Evolutionary conservation across 1,139 yeast genomes (phyloP).

Genomic region (Eremothecium cymbalariae): DNA sequence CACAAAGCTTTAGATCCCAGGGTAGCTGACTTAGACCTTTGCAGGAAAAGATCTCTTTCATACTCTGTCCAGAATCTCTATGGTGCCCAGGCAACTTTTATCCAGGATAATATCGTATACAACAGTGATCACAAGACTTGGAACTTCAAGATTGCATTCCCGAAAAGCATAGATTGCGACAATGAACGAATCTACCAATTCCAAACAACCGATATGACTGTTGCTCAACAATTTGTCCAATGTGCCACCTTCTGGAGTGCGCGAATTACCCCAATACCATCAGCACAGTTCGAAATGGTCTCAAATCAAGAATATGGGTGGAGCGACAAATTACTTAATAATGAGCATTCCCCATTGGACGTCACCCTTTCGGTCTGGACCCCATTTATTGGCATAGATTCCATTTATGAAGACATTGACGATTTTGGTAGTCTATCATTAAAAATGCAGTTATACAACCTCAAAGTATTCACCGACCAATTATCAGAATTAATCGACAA

Average conservation of each 20-base stretch:
- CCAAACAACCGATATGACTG: slow-evolving; percentile 53
- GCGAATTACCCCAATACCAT: slow-evolving; percentile 69
- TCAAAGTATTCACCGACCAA: slow-evolving; percentile 30
- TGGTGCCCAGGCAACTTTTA: slow-evolving; percentile 21
- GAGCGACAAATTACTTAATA: slow-evolving; percentile 35
- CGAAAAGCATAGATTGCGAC: slow-evolving; percentile 30
- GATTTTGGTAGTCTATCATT: slow-evolving; percentile 24
- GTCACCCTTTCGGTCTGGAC: slow-evolving; percentile 33
- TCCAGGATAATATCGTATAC: slow-evolving; percentile 23
- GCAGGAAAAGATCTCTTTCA: slow-evolving; percentile 19
- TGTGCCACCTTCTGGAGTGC: slow-evolving; percentile 91
- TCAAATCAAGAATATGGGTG: slow-evolving; percentile 81
- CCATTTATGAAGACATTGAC: slow-evolving; percentile 23
- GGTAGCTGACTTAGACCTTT: slow-evolving; percentile 29
- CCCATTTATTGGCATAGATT: slow-evolving; percentile 34
- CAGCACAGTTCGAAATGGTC: slow-evolving; percentile 44
- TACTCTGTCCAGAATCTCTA: slow-evolving; percentile 19
- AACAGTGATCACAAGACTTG: slow-evolving; percentile 22
- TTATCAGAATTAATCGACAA: slow-evolving; percentile 29
- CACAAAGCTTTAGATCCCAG: slow-evolving; percentile 17
- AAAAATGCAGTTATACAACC: slow-evolving; percentile 29
- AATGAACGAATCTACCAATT: slow-evolving; percentile 24
- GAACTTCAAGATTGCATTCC: slow-evolving; percentile 31
- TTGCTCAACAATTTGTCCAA: slow-evolving; percentile 64
- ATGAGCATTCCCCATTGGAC: slow-evolving; percentile 6